phyloP scores from a whole-genome alignment of 1,284 basidiomycete species.

The Apiotrichum gamsii region DNA sequence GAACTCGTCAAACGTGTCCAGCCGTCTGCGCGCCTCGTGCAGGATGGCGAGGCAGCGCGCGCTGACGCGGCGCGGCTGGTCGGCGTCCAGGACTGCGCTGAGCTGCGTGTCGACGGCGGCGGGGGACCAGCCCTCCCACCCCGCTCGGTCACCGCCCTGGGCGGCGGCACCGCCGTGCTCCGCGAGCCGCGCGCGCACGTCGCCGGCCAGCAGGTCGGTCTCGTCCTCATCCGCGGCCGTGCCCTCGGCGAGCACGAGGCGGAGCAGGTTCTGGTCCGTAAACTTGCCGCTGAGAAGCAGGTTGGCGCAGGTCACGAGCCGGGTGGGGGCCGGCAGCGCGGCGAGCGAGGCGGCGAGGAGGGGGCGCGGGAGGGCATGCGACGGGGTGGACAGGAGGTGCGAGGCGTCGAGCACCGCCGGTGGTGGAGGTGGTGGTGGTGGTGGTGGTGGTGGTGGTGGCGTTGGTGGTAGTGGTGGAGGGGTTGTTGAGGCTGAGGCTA shows the following conservation, averaged over 20 bases:
- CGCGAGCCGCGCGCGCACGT: slow-evolving; percentile 11
- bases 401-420: slow-evolving; percentile 5
- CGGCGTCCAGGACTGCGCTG: slow-evolving; percentile 1
- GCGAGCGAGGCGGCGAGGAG: slow-evolving; percentile 4
- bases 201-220: slow-evolving; percentile 11
- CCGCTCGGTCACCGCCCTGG: background rate
- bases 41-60: slow-evolving; percentile 13
- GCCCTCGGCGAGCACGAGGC: slow-evolving; percentile 29
- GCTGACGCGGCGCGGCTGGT: slow-evolving; percentile 3
- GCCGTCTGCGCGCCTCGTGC: slow-evolving; percentile 7
- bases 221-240: slow-evolving; percentile 16
- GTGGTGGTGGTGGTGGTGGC: no score
- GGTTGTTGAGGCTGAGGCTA: no score
- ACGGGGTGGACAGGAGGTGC: slow-evolving; percentile 5
- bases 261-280: slow-evolving; percentile 18
- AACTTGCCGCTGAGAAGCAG: slow-evolving; percentile 14
- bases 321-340: background rate
- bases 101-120: background rate
- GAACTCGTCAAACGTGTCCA: slow-evolving; percentile 18
- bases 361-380: background rate
- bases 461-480: no score
- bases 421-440: no score
- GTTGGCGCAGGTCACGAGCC: slow-evolving; percentile 15
- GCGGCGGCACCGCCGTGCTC: background rate
- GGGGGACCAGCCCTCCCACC: background rate